Percentiles rank a stretch among this genome's conserved stretches.
Conservation (phyloP, 2,329 filamentous ascomycete species). For the Colletotrichum falcatum region DNA sequence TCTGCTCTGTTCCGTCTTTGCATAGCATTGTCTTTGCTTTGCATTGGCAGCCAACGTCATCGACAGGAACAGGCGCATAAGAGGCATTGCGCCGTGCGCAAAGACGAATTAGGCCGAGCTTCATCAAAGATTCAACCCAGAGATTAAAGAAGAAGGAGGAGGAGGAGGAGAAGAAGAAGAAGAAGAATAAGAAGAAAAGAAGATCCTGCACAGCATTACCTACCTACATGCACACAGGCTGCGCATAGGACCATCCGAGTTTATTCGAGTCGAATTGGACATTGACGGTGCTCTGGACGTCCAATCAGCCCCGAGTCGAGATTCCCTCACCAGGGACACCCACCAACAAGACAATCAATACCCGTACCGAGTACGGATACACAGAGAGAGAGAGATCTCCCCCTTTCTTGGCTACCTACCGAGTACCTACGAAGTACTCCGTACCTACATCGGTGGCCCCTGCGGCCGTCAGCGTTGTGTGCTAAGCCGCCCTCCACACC, state of each 20-base stretch:
- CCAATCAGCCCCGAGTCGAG: constrained; percentile 28
- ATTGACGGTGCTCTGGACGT: no score
- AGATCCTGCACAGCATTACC: neutral
- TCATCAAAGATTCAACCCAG: no score
- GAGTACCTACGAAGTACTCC: no score
- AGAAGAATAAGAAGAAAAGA: no score
- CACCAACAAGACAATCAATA: no score
- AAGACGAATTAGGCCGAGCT: constrained; percentile 11
- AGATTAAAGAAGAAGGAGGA: no score
- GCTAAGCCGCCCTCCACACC: neutral
- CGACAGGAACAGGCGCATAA: constrained; percentile 6
- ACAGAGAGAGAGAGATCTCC: neutral
- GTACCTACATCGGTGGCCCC: constrained; percentile 17
- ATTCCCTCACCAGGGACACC: no score
- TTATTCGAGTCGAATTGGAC: constrained; percentile 13
- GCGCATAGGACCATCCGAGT: constrained; percentile 26
- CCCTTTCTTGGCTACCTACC: constrained; percentile 20
- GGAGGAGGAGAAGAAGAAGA: neutral
- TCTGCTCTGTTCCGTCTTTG: no score
- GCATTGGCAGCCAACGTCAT: constrained; percentile 22
- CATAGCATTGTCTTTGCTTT: neutral
- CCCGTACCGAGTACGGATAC: neutral
- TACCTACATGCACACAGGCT: neutral
- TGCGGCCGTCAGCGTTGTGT: neutral
- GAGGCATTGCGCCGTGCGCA: constrained; percentile 2